phyloP scores from a whole-genome alignment of 768 basidiomycete genomes.

The Russula compacta region DNA sequence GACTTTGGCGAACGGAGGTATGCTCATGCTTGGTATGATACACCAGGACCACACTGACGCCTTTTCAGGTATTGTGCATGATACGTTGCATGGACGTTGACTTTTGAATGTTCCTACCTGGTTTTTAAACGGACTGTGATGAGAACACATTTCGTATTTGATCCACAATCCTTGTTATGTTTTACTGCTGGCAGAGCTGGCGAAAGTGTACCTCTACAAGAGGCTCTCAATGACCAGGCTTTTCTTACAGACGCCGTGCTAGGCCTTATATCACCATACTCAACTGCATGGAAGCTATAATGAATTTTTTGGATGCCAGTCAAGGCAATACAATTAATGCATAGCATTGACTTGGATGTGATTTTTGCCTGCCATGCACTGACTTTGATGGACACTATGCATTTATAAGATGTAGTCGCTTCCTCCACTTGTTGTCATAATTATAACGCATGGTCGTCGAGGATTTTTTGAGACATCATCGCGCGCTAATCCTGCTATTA shows the following conservation, averaged over 20 bases:
- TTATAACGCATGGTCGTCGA: too few relatives aligned
- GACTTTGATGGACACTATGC: too few relatives aligned
- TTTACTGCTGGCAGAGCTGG: background rate
- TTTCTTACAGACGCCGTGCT: background rate
- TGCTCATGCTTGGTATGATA: constrained; percentile 3
- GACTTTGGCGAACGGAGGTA: constrained; percentile 91
- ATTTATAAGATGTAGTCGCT: too few relatives aligned
- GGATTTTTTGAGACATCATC: too few relatives aligned
- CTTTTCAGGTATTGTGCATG: constrained; percentile 17
- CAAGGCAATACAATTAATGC: too few relatives aligned
- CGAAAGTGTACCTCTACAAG: background rate
- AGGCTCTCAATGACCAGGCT: background rate
- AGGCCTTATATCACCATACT: too few relatives aligned
- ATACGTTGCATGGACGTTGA: background rate
- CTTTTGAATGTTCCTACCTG: background rate
- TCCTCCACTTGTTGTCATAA: too few relatives aligned
- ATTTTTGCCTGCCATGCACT: too few relatives aligned
- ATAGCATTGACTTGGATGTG: too few relatives aligned
- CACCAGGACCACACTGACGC: background rate
- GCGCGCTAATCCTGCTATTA: too few relatives aligned
- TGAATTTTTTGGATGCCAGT: too few relatives aligned
- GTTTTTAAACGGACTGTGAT: background rate
- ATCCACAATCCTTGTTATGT: background rate
- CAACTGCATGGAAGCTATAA: too few relatives aligned
- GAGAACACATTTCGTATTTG: background rate